Evolutionary conservation across 1,284 basidiomycete species (phyloP), one percentile per base, ranked within the genome.

Genomic region (Trichosporon faecale): DNA sequence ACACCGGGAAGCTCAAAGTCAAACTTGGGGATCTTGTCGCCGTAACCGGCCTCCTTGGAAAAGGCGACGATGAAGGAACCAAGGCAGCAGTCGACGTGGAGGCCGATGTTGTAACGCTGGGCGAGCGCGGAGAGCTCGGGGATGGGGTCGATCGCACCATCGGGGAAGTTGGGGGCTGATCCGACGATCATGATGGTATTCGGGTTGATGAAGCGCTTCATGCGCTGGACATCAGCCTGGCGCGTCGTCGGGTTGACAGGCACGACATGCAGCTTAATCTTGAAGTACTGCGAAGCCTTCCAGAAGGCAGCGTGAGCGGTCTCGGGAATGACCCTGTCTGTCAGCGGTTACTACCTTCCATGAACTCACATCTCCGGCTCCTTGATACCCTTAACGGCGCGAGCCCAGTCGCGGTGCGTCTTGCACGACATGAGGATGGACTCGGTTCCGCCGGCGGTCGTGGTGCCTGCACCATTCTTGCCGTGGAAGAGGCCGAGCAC

Each of bases 371-470:
- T 94, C 82, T 99, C 96, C 0, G 96, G 96, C 73, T 92, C 88
- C 0, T 88, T 93, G 78, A 98, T 93, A 5, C 94, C 92, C 82
- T 95, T 96, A 52, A 89, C 89, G 1, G 86, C 88, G 29, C 87
- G 85, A 1, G 92, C 96, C 94, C 95, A 98, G 76, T 98, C 95
- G 31, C 95, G 89, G 83, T 98, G 90, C 0, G 95, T 91, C 85
- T 98, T 96, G 76, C 94, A 88, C 3, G 94, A 89, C 94, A 84
- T 83, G 65, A 84, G 85, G 77, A 99, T 98, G 16, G 92, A 94
- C 82, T 99, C 96, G 0, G 96, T 99, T 2, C 97, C 96, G 23
- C 96, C 96, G 0, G 91, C 92, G 0, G 96, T 98, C 77, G 95
- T 98, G 0, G 91, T 91, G 14, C 96, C 96, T 1, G 93, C 94